Evolutionary conservation across 768 basidiomycete species (phyloP).

Genomic region (Epithele typhae): DNA sequence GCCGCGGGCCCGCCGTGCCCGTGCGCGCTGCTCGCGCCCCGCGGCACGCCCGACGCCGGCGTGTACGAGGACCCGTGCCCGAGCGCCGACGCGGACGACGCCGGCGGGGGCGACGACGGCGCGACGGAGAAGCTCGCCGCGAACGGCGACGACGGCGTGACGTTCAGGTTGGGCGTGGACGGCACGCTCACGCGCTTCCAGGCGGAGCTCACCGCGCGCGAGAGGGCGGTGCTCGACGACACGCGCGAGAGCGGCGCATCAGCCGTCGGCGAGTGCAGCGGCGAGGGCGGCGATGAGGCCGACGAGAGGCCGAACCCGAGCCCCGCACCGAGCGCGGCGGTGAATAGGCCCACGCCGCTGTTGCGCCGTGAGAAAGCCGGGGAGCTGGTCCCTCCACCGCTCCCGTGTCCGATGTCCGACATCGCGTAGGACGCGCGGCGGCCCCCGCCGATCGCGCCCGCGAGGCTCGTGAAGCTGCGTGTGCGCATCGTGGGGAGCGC

Average conservation of each 20-base stretch:
- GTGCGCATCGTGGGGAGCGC: slow-evolving; percentile 6
- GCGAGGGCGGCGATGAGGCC: neutral
- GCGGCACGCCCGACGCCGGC: neutral
- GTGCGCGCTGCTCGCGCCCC: slow-evolving; percentile 4
- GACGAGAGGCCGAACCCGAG: slow-evolving; percentile 23
- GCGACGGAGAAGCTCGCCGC: slow-evolving; percentile 8
- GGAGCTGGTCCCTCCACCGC: neutral
- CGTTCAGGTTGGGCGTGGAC: slow-evolving; percentile 17
- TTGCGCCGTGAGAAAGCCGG: no score
- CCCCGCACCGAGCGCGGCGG: slow-evolving; percentile 25
- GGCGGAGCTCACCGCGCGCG: slow-evolving; percentile 2
- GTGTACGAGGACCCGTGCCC: slow-evolving; percentile 1
- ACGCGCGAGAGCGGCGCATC: neutral
- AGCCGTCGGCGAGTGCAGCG: neutral
- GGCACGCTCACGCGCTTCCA: slow-evolving; percentile 7
- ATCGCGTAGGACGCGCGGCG: slow-evolving; percentile 11
- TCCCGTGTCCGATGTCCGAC: slow-evolving; percentile 7
- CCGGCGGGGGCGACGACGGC: neutral
- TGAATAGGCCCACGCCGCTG: slow-evolving; percentile 21
- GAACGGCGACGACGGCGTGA: slow-evolving; percentile 20
- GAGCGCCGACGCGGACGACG: slow-evolving; percentile 3
- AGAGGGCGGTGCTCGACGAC: neutral
- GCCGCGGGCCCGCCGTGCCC: neutral
- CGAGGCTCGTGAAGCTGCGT: slow-evolving; percentile 8
- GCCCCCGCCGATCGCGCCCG: neutral